Conservation (phyloP, 306 rosid species). For the Cucumis cinereus region DNA sequence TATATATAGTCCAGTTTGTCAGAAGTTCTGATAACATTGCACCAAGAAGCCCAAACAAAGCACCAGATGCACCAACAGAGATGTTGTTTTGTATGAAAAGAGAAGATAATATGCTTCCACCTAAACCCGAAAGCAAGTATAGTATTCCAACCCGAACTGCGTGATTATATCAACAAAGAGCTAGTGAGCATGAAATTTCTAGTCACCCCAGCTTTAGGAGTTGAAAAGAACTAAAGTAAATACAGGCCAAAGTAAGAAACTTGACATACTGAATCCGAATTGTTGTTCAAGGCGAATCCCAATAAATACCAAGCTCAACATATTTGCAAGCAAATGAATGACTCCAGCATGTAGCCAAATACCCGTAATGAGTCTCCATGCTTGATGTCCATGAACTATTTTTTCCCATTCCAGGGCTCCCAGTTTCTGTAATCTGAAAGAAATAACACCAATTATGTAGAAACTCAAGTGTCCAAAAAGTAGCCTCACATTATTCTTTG, state of each 20-base stretch:
- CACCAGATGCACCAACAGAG: constrained; percentile 15
- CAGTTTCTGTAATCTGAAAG: constrained; percentile 4
- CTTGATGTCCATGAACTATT: constrained; percentile 11
- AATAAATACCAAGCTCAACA: constrained; percentile 10
- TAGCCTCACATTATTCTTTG: background rate
- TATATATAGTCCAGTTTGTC: constrained; percentile 11
- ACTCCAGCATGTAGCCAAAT: constrained; percentile 13
- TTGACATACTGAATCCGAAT: constrained; percentile 6
- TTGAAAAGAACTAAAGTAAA: background rate
- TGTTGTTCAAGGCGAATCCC: constrained; percentile 13
- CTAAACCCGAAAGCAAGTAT: constrained; percentile 2
- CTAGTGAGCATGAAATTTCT: background rate
- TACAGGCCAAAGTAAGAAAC: background rate
- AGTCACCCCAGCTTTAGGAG: background rate
- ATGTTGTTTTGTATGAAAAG: constrained; percentile 8
- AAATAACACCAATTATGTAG: background rate
- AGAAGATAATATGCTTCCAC: constrained; percentile 10
- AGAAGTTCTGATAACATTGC: constrained; percentile 13
- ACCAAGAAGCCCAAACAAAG: constrained; percentile 10
- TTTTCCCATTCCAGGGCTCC: constrained; percentile 12
- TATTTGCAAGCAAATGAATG: constrained; percentile 11
- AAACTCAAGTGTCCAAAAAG: background rate
- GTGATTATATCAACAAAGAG: background rate
- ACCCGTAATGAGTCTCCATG: constrained; percentile 9
- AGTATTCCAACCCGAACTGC: constrained; percentile 6